Base-by-base conservation (phyloP, 2,329 filamentous ascomycete genomes). In the Arthrobotrys sinensis region DNA sequence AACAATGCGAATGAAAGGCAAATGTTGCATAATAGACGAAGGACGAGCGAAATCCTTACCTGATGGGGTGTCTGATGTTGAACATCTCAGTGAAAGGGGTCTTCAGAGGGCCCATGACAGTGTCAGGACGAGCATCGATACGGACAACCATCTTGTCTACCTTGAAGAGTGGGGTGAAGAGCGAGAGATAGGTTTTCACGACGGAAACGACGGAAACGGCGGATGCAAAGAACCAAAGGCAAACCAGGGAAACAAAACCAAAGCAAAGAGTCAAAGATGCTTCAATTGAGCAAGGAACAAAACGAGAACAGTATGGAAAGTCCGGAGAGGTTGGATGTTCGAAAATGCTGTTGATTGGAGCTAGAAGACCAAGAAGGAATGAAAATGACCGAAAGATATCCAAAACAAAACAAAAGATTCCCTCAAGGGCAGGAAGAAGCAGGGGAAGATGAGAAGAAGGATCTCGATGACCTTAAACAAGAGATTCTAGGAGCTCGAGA, bases 51-150 rank as follows among this genome's bases (percentile, higher is more conserved):
- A 10, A 36, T 34, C 16, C 57, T 40, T 65, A 77, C 75, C 52
- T 34, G 14, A 98, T 91, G 43, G 95, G 95, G 85, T 97, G 94
- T 81, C 91, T 87, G 85, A 97, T 97, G 19, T 90, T 89, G 65
- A 97, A 89, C 65, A 97, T 90, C 66, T 87, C 87, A 80, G 91
- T 94, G 43, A 97, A 88, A 1, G 93, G 92, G 10, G 93, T 96
- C 75, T 89, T 89, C 82, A 96, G 32, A 12, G 73, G 73, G n/a
- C 73, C 73, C 48, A 66, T 55, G 2, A 66, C 28, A 0, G 28
- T 45, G 34, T 77, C 45, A n/a, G 57, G 66, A 14, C 16, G 64
- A 21, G 21, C 16, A 38, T 70, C 57, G 21, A 77, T 71, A 28
- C 60, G 21, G 4, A 77, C 72, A 16, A 76, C 72, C 72, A 76